Evolutionary conservation across 1,284 basidiomycete species (phyloP).

Genomic region (Sporisorium reilianum): DNA sequence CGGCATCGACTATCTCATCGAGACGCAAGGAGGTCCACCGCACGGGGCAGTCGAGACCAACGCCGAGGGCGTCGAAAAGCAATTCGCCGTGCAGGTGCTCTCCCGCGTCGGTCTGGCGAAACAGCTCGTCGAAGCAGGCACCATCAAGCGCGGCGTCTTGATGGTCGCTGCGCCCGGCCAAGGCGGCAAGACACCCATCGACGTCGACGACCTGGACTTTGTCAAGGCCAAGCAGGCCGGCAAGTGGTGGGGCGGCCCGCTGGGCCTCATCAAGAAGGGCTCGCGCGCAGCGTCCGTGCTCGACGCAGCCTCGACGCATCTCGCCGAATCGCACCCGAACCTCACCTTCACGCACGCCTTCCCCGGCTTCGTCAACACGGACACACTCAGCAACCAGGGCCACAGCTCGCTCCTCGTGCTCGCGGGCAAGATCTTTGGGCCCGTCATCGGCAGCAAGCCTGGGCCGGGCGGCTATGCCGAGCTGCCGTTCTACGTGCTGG

Average conservation of each 20-base stretch:
- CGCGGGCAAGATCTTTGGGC: conserved; percentile 45
- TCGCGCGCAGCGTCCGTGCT: conserved; percentile 41
- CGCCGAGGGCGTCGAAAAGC: conserved; percentile 52
- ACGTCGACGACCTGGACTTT: conserved; percentile 65
- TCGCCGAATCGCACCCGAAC: conserved; percentile 50
- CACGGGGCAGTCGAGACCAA: conserved; percentile 26
- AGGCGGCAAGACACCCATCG: conserved; percentile 41
- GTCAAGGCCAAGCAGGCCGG: conserved; percentile 43
- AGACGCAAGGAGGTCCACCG: conserved; percentile 66
- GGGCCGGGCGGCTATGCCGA: conserved; percentile 55
- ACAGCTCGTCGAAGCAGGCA: conserved; percentile 60
- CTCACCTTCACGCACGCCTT: conserved; percentile 58
- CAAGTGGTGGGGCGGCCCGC: conserved; percentile 40
- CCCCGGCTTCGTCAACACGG: conserved; percentile 61
- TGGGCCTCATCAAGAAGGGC: conserved; percentile 44
- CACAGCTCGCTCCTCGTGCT: conserved; percentile 63
- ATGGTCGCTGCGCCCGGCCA: conserved; percentile 65
- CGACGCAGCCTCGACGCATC: conserved; percentile 39
- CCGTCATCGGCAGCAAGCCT: conserved; percentile 21
- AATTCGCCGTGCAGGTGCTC: conserved; percentile 69
- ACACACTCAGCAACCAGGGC: conserved; percentile 63
- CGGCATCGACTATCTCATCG: conserved; percentile 69
- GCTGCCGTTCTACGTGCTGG: conserved; percentile 57
- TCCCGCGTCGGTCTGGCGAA: conserved; percentile 69
- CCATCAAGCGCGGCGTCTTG: conserved; percentile 64